These are phyloP conservation scores for Ogataea thermomethanolica DNA, from an alignment of 805 yeast genomes.

Conservation along the genomic window DNA sequence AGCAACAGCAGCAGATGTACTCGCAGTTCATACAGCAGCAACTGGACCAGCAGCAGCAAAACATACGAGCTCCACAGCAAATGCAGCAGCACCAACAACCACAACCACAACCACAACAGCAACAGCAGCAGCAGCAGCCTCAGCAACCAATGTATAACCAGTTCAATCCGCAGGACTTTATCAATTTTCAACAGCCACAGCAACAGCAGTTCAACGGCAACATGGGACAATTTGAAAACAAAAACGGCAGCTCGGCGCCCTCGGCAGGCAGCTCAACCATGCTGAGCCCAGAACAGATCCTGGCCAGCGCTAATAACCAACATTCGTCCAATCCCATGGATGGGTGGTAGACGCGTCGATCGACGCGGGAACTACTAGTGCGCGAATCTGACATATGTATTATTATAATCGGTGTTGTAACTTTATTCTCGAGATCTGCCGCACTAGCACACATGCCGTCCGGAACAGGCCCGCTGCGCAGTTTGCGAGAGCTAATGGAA, in stretches of 20 bases:
- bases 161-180: constrained; percentile 3
- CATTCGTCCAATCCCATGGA: constrained; percentile 16
- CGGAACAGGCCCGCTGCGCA: constrained; percentile 10
- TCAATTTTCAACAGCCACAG: constrained; percentile 16
- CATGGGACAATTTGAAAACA: constrained; percentile 11
- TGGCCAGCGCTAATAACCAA: constrained; percentile 29
- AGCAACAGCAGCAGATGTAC: constrained; percentile 16
- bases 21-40: constrained; percentile 8
- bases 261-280: constrained; percentile 13
- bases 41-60: constrained; percentile 8
- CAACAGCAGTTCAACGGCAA: constrained; percentile 12
- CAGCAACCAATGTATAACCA: constrained; percentile 19
- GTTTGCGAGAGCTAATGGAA: constrained; percentile 13
- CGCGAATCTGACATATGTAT: constrained; percentile 4
- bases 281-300: constrained; percentile 34
- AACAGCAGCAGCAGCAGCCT: constrained; percentile 15
- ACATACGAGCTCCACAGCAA: constrained; percentile 3
- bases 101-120: constrained; percentile 21
- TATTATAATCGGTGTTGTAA: not conserved
- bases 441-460: constrained; percentile 10
- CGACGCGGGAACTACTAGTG: not conserved
- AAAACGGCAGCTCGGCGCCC: constrained; percentile 3
- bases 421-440: not conserved
- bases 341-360: constrained; percentile 20
- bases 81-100: constrained; percentile 12